Percentiles rank a stretch among this genome's conserved stretches.
These are phyloP conservation scores for Camillea tinctor DNA, from an alignment of 2,329 filamentous ascomycete genomes.

Conservation along the genomic window DNA sequence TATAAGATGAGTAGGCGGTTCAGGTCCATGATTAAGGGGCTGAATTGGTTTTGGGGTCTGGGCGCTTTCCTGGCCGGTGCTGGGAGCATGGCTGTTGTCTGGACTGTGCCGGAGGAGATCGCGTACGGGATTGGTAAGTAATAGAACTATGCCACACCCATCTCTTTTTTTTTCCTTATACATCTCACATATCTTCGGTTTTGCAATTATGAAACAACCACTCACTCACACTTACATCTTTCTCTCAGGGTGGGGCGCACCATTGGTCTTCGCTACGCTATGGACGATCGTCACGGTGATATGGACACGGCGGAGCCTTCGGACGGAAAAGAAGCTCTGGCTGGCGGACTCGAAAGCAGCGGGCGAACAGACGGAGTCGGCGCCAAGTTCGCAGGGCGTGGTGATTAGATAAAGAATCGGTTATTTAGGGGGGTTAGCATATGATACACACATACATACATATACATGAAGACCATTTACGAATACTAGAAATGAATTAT, in stretches of 20 bases:
- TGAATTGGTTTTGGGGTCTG: slow-evolving; percentile 58
- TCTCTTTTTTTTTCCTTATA: not conserved
- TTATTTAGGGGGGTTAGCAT: not conserved
- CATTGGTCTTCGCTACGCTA: slow-evolving; percentile 24
- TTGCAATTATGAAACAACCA: not conserved
- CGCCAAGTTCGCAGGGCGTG: not conserved
- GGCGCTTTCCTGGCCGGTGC: slow-evolving; percentile 47
- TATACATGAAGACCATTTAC: not conserved
- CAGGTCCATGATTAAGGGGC: slow-evolving; percentile 49
- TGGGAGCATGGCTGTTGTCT: slow-evolving; percentile 46
- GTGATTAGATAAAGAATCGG: not conserved
- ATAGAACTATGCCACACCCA: no score
- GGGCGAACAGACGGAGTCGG: not conserved
- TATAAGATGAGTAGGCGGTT: slow-evolving; percentile 55
- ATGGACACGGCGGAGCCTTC: slow-evolving; percentile 22
- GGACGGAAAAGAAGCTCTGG: slow-evolving; percentile 26
- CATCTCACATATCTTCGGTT: slow-evolving; percentile 4
- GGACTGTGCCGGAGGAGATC: slow-evolving; percentile 45
- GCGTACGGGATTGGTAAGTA: slow-evolving; percentile 44
- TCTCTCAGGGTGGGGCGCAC: slow-evolving; percentile 28
- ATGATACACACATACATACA: not conserved
- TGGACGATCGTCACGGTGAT: slow-evolving; percentile 29
- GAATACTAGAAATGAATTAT: not conserved
- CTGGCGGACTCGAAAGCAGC: not conserved
- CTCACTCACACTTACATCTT: not conserved